phyloP scores from a whole-genome alignment of 805 yeast genomes.

The Candida andamanensis region DNA sequence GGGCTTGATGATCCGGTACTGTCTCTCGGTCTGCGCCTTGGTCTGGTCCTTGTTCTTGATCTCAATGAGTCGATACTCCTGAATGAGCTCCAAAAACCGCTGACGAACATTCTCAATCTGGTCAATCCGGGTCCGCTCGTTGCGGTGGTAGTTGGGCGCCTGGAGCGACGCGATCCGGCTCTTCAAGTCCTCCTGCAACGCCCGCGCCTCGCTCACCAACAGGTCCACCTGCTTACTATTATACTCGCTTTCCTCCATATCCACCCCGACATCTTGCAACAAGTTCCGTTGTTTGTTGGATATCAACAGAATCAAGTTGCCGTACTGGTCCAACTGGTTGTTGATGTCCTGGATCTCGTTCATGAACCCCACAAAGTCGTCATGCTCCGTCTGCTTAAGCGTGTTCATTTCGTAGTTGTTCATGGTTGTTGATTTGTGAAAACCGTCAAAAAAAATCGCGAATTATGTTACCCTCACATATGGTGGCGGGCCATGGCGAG shows the following conservation, averaged over 20 bases:
- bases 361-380: slow-evolving; percentile 42
- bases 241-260: slow-evolving; percentile 44
- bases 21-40: slow-evolving; percentile 85
- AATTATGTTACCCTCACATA: slow-evolving; percentile 32
- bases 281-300: slow-evolving; percentile 37
- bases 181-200: slow-evolving; percentile 72
- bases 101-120: slow-evolving; percentile 88
- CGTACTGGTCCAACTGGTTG: slow-evolving; percentile 37
- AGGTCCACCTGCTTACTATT: slow-evolving; percentile 73
- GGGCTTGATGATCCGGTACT: slow-evolving; percentile 84
- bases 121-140: slow-evolving; percentile 73
- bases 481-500: slow-evolving; percentile 94
- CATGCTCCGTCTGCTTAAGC: slow-evolving; percentile 23
- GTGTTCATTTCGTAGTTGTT: slow-evolving; percentile 18
- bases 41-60: slow-evolving; percentile 80
- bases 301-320: slow-evolving; percentile 33
- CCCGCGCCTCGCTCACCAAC: slow-evolving; percentile 70
- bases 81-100: slow-evolving; percentile 79
- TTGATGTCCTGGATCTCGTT: slow-evolving; percentile 42
- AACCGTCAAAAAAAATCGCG: slow-evolving; percentile 1
- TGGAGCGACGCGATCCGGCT: slow-evolving; percentile 72
- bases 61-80: slow-evolving; percentile 81
- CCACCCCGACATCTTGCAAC: slow-evolving; percentile 37
- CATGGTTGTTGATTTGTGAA: not conserved
- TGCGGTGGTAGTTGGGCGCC: slow-evolving; percentile 50